Base-by-base conservation (phyloP, 306 rosid genomes). In the Cucumis cinereus region DNA sequence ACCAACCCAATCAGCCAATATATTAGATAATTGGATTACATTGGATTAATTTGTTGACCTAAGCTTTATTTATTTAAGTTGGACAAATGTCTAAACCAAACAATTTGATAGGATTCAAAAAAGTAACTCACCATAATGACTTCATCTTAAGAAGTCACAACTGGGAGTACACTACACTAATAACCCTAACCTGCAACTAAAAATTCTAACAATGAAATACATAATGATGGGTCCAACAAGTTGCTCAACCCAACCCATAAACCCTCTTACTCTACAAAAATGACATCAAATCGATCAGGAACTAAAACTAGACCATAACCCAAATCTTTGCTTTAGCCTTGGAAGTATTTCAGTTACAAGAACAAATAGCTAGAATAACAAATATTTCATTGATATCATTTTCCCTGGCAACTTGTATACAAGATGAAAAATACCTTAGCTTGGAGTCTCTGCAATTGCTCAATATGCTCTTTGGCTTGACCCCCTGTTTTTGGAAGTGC, bases 401-500 rank as follows among this genome's bases (percentile, higher is more conserved):
- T 56, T 81, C 52, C 53, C 41, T 11, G 19, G 33, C 19, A 49
- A 55, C 0, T 20, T 16, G 38, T 6, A 43, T 15, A 63, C 40
- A 73, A 36, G 67, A 73, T 9, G 41, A 26, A 17, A 17, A 78
- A 40, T 79, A 91, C 97, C 97, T 93, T 89, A 58, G 88, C 78
- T 33, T 76, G 80, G 55, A 91, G 98, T 68, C 87, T 87, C 74
- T 88, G 82, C 17, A 90, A 81, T 38, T 91, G 94, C 54, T 86
- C 91, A 77, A 82, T 85, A 60, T 93, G 96, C 82, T 86, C 88
- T 78, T 52, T 88, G 14, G 91, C 96, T 81, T 74, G 84, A 56
- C 80, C 81, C 41, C 4, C 73, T 79, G 84, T 26, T 75, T 66
- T 68, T 10, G 91, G 72, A 35, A 73, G 74, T 66, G 58, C 84